A percentile compares a stretch with the other conserved stretches of the same genome.
Evolutionary conservation across 2,329 filamentous ascomycete species (phyloP).

Genomic region (Fusarium vanettenii): DNA sequence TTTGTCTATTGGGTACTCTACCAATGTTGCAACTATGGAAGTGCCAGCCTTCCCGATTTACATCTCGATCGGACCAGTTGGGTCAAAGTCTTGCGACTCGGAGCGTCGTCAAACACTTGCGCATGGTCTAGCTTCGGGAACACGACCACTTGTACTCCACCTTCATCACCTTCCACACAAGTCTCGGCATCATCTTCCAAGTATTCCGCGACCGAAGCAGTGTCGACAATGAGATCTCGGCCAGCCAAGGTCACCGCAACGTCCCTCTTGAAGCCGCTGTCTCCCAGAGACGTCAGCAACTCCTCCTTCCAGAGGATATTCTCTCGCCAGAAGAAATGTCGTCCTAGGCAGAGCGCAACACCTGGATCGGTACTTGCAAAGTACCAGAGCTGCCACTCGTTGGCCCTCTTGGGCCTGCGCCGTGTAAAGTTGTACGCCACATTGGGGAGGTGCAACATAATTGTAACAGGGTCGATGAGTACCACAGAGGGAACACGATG

Average conservation of each 20-base stretch:
- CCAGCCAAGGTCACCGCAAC: constrained; percentile 70
- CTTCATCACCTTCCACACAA: constrained; percentile 7
- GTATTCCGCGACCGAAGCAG: constrained; percentile 67
- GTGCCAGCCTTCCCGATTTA: constrained; percentile 18
- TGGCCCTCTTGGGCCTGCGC: constrained; percentile 64
- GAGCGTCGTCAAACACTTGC: constrained; percentile 64
- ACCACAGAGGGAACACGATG: constrained; percentile 62
- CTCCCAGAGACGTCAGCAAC: constrained; percentile 50
- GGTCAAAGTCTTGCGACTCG: constrained; percentile 45
- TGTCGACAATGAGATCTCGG: constrained; percentile 74
- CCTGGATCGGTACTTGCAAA: constrained; percentile 76
- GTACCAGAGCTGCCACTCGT: constrained; percentile 77
- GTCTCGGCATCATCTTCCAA: constrained; percentile 47
- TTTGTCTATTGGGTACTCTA: constrained; percentile 2
- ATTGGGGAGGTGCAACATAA: constrained; percentile 75
- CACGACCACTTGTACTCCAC: constrained; percentile 67
- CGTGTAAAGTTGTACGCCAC: constrained; percentile 79
- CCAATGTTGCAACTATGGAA: constrained; percentile 1
- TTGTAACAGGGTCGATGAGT: constrained; percentile 71
- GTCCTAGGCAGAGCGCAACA: constrained; percentile 71
- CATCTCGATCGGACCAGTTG: constrained; percentile 45
- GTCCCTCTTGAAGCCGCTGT: constrained; percentile 41
- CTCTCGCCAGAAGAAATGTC: constrained; percentile 78
- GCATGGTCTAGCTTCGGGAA: constrained; percentile 73
- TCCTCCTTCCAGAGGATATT: constrained; percentile 79